Percentiles rank a stretch among this genome's conserved stretches.
Evolutionary conservation across 2,329 filamentous ascomycete genomes (phyloP).

Genomic region (Sarocladiaceae sp.): DNA sequence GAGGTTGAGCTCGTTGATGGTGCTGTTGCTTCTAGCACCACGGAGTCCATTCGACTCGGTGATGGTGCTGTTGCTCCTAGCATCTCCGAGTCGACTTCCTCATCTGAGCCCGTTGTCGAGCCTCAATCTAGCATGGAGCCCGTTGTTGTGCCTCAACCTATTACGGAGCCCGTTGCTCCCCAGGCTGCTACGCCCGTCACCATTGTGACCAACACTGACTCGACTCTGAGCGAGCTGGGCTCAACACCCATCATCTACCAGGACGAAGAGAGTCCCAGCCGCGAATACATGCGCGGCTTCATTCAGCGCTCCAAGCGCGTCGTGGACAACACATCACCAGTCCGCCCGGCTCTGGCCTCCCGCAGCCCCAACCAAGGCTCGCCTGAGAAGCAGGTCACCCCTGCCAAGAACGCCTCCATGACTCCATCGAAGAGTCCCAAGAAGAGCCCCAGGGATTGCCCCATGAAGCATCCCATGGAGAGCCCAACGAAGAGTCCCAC

Average conservation of each 20-base stretch:
- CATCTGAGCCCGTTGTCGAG: too few relatives aligned
- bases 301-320: constrained; percentile 3
- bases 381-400: neutral
- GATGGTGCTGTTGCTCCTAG: too few relatives aligned
- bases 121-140: too few relatives aligned
- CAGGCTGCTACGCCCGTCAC: neutral
- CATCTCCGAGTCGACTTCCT: too few relatives aligned
- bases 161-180: too few relatives aligned
- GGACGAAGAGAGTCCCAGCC: constrained; percentile 5
- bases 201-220: neutral
- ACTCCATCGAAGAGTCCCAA: too few relatives aligned
- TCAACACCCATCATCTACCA: neutral
- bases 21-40: too few relatives aligned
- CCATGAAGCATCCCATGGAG: neutral
- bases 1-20: too few relatives aligned
- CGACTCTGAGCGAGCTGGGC: neutral
- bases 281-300: constrained; percentile 4
- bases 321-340: neutral
- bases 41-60: too few relatives aligned
- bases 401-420: neutral
- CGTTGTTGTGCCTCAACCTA: too few relatives aligned
- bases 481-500: too few relatives aligned
- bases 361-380: constrained; percentile 2
- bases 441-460: neutral
- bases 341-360: neutral